These are phyloP conservation scores for Mycotypha africana DNA, from an alignment of 371 early-diverging fungal genomes.

Conservation along the genomic window DNA sequence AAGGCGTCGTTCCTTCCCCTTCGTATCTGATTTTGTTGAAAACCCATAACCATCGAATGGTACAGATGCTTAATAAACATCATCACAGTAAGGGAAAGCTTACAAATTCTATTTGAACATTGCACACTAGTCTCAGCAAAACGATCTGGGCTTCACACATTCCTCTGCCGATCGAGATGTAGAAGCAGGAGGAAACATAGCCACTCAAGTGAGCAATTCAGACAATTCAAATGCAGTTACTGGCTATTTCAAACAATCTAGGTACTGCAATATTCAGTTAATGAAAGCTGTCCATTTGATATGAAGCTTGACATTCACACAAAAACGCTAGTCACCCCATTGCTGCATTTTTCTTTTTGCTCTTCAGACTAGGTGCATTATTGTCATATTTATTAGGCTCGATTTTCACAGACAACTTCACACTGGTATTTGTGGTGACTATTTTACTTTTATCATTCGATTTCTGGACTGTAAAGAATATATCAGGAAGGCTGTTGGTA, in stretches of 20 bases:
- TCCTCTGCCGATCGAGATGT: conserved; percentile 13
- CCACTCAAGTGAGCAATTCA: no score
- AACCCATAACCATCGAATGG: no score
- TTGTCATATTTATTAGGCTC: conserved; percentile 78
- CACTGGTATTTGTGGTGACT: conserved; percentile 88
- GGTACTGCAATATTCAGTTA: conserved; percentile 27
- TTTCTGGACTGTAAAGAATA: conserved; percentile 98
- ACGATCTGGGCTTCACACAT: no score
- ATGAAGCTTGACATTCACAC: no score
- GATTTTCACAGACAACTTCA: conserved; percentile 75
- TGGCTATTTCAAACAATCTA: conserved; percentile 43
- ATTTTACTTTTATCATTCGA: conserved; percentile 91
- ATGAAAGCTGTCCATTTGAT: no score
- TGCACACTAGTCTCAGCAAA: no score
- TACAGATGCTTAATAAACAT: no score
- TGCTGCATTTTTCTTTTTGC: conserved; percentile 85
- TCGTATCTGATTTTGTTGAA: no score
- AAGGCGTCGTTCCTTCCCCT: no score
- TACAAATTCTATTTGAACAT: no score
- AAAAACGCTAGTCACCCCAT: conserved; percentile 81
- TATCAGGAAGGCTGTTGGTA: conserved; percentile 91
- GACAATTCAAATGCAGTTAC: conserved; percentile 22
- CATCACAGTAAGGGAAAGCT: no score
- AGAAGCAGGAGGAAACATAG: conserved; percentile 12
- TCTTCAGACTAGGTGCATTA: conserved; percentile 79